Evolutionary conservation across 140 eudicot species (phyloP).

Genomic region (Cichorium intybus): DNA sequence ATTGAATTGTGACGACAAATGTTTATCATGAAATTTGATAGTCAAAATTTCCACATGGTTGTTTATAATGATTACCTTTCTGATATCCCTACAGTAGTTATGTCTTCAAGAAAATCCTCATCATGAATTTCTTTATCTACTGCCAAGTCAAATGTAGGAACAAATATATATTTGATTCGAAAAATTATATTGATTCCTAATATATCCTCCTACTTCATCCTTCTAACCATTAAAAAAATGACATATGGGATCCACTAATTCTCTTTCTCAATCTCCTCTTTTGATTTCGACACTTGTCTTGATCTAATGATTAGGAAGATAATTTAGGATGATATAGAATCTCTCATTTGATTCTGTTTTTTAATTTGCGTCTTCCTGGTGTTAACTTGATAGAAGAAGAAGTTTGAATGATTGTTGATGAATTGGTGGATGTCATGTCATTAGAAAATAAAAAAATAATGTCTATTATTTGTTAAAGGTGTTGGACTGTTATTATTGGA

Average conservation of each 20-base stretch:
- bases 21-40: background rate
- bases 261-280: too few species aligned
- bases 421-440: background rate
- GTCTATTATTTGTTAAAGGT: background rate
- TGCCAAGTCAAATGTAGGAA: too few species aligned
- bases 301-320: too few species aligned
- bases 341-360: too few species aligned
- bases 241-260: too few species aligned
- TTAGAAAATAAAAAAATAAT: background rate
- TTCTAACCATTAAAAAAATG: too few species aligned
- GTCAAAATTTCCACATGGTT: background rate
- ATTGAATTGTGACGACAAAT: slow-evolving; percentile 1
- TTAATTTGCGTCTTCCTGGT: background rate
- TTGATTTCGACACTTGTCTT: too few species aligned
- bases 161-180: too few species aligned
- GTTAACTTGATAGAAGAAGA: background rate
- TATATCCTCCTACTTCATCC: too few species aligned
- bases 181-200: too few species aligned
- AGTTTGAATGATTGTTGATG: background rate
- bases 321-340: too few species aligned
- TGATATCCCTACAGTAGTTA: background rate
- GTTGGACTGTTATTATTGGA: background rate
- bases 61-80: background rate
- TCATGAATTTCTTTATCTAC: too few species aligned
- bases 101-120: background rate